Percentiles rank a stretch among this genome's conserved stretches.
These are phyloP conservation scores for Aureobasidium sp. DNA, from an alignment of 2,329 filamentous ascomycete species.

Conservation along the genomic window DNA sequence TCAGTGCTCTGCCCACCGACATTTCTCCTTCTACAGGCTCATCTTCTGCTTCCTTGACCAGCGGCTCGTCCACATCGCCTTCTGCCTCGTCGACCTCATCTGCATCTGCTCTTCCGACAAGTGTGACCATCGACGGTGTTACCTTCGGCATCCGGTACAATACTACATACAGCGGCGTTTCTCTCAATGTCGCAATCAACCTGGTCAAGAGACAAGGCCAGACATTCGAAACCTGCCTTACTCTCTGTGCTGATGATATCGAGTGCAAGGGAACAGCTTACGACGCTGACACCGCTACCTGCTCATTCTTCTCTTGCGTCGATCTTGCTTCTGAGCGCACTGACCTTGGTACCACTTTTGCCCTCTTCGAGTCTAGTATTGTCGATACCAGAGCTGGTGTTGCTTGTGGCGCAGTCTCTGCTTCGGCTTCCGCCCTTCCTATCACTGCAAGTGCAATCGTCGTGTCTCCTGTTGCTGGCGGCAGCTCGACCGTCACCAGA, in stretches of 20 bases:
- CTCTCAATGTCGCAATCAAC: neutral
- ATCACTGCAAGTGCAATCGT: neutral
- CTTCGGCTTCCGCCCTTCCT: neutral
- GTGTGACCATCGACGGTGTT: neutral
- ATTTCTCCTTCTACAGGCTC: neutral
- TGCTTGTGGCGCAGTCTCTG: neutral
- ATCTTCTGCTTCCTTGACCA: neutral
- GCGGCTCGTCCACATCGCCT: neutral
- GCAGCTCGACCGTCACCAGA: neutral
- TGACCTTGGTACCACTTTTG: neutral
- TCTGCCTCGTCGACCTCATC: neutral
- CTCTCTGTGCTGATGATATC: neutral
- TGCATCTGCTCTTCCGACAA: neutral
- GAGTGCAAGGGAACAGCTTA: constrained; percentile 3
- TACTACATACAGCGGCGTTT: neutral
- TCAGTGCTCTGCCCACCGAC: neutral
- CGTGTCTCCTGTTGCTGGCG: too few species aligned
- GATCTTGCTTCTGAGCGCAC: neutral
- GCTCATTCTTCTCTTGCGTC: constrained; percentile 9
- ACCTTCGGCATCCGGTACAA: constrained; percentile 3
- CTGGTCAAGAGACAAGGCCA: neutral
- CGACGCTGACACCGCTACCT: neutral
- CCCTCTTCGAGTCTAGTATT: neutral
- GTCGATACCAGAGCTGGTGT: neutral
- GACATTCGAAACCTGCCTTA: neutral